Evolutionary conservation across 2,329 filamentous ascomycete species (phyloP), one percentile per base, ranked within the genome.

Genomic region (Pseudocercospora fijiensis): DNA sequence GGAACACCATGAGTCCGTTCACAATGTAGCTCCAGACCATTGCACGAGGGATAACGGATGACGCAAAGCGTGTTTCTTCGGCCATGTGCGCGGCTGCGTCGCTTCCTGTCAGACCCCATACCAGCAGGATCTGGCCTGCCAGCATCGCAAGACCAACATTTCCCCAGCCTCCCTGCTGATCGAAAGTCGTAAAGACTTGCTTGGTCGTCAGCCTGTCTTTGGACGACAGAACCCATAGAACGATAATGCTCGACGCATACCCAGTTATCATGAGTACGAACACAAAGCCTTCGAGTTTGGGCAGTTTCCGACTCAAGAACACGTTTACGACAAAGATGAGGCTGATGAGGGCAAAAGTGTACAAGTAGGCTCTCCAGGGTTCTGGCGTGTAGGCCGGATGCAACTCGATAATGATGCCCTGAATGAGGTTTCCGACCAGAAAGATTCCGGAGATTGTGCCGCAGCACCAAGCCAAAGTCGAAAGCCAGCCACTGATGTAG

Each of bases 231-330:
- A 78, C 75, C 65, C 78, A 76, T 2, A 85, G 70, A 0, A 80
- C 77, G 22, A 84, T 80, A 13, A 85, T 72, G 60, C 84, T 81
- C 0, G 79, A 82, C 62, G 85, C 82, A 69, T 84, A 82, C 3
- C 83, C 83, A 11, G 81, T 70, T n/a, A 84, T 74, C 61, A 85
- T 83, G 4, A 85, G 70, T 26, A 83, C 76, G 7, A 84, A 72
- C 24, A 84, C 76, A 10, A 81, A 66, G 0, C 79, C 79, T 70
- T 85, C 83, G 28, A 84, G 74, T n/a, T 78, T 73, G 1, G 82
- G 81, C 1, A 85, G 72, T 1, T 78, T 67, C 47, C 75, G 76
- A 1, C 78, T 79, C 5, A 78, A 74, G 18, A 79, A 72, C 0
- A 78, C 77, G 65, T 84, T 85, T 69, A 84, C 77, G 28, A 76